Evolutionary conservation across 2,329 filamentous ascomycete species (phyloP).

Genomic region (Fusarium luffae): DNA sequence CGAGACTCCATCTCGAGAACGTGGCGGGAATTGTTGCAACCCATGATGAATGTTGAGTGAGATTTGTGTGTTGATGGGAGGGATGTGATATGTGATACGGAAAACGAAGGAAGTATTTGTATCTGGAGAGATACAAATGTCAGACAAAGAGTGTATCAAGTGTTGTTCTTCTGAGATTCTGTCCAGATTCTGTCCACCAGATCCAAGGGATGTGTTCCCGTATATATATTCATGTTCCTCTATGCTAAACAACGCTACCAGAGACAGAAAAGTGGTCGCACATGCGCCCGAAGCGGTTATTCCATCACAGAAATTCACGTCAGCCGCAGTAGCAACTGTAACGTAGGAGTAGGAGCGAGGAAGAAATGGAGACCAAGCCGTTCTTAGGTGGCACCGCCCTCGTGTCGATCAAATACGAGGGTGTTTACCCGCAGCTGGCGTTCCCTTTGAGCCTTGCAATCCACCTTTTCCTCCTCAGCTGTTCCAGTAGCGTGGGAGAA

Average conservation of each 20-base stretch:
- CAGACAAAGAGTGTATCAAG: slow-evolving; percentile 9
- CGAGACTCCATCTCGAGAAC: slow-evolving; percentile 37
- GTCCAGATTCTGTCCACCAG: neutral
- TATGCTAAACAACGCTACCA: slow-evolving; percentile 6
- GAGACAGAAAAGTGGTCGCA: neutral
- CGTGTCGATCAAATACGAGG: slow-evolving; percentile 38
- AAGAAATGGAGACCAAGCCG: slow-evolving; percentile 22
- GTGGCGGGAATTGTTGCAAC: slow-evolving; percentile 35
- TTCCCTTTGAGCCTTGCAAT: slow-evolving; percentile 22
- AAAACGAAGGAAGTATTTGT: slow-evolving; percentile 1
- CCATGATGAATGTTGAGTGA: slow-evolving; percentile 25
- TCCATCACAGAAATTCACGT: slow-evolving; percentile 8
- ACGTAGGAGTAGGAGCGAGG: slow-evolving; percentile 6
- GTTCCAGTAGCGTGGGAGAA: slow-evolving; percentile 8
- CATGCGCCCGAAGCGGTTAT: slow-evolving; percentile 22
- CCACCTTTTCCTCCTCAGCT: slow-evolving; percentile 17
- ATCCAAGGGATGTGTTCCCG: slow-evolving; percentile 17
- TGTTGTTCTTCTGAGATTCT: slow-evolving; percentile 5
- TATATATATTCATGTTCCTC: slow-evolving; percentile 23
- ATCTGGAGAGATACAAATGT: neutral
- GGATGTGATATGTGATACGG: neutral
- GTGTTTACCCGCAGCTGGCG: slow-evolving; percentile 32
- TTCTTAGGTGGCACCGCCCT: slow-evolving; percentile 28
- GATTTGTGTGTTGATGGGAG: neutral
- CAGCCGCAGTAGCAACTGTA: slow-evolving; percentile 14